A percentile compares a stretch with the other conserved stretches of the same genome.
Conservation (phyloP, 495 filamentous ascomycete species). For the Neurospora tetraspora region DNA sequence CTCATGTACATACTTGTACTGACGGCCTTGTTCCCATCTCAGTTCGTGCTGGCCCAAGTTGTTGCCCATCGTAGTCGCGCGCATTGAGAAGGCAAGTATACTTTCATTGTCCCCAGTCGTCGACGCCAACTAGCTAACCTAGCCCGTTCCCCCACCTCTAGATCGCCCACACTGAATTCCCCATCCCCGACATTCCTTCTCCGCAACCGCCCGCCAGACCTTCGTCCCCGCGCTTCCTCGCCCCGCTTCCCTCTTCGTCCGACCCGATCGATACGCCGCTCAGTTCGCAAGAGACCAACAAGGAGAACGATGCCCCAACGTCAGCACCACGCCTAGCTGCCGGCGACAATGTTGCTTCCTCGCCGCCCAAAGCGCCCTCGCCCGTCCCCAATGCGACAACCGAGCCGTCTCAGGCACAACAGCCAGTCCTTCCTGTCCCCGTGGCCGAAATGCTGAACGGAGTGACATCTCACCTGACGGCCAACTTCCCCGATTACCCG, state of each 20-base stretch:
- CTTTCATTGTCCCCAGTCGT: background rate
- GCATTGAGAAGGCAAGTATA: conserved; percentile 30
- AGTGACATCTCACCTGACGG: conserved; percentile 56
- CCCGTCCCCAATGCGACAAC: background rate
- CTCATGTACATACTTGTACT: background rate
- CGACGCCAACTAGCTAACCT: background rate
- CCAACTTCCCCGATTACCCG: conserved; percentile 61
- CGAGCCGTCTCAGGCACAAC: background rate
- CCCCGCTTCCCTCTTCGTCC: conserved; percentile 33
- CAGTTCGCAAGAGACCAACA: conserved; percentile 37
- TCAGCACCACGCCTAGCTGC: conserved; percentile 12
- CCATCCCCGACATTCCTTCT: conserved; percentile 30
- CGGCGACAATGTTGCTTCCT: conserved; percentile 8
- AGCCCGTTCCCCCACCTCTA: conserved; percentile 3
- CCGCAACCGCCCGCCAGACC: conserved; percentile 22
- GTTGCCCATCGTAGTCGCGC: conserved; percentile 25
- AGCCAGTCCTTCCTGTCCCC: conserved; percentile 47
- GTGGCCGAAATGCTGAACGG: conserved; percentile 52
- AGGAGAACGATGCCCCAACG: conserved; percentile 32
- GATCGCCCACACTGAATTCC: conserved; percentile 34
- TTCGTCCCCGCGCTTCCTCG: conserved; percentile 31
- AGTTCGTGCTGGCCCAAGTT: conserved; percentile 33
- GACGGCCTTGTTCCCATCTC: background rate
- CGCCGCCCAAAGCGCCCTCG: conserved; percentile 2
- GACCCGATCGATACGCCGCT: conserved; percentile 29